These are phyloP conservation scores for Parmelia sp. DNA, from an alignment of 495 filamentous ascomycete genomes.

Conservation along the genomic window DNA sequence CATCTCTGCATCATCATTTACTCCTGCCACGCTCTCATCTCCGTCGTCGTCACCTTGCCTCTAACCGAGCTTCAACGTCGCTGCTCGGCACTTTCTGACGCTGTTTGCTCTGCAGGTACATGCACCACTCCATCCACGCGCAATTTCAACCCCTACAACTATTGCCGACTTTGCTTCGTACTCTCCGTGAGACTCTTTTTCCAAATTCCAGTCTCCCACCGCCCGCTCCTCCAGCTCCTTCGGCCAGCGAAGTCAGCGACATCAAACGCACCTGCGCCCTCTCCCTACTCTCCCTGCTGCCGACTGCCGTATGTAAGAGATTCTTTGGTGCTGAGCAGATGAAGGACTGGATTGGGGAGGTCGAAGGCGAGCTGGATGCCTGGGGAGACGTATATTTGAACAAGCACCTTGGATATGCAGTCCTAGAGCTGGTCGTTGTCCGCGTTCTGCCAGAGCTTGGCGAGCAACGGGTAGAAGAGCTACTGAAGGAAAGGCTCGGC, in stretches of 20 bases:
- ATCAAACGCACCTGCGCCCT: constrained; percentile 54
- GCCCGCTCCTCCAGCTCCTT: constrained; percentile 31
- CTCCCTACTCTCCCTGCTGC: constrained; percentile 44
- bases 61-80: neutral
- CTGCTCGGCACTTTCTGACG: constrained; percentile 19
- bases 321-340: constrained; percentile 35
- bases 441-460: constrained; percentile 78
- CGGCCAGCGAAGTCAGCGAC: constrained; percentile 38
- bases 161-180: constrained; percentile 67
- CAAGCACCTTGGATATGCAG: constrained; percentile 74
- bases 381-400: constrained; percentile 82
- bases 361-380: constrained; percentile 59
- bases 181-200: constrained; percentile 66
- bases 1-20: constrained; percentile 3
- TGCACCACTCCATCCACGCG: constrained; percentile 62
- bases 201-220: constrained; percentile 62
- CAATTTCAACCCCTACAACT: constrained; percentile 59
- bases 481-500: constrained; percentile 65
- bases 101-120: constrained; percentile 49
- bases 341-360: constrained; percentile 37
- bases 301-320: constrained; percentile 35
- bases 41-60: neutral
- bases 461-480: constrained; percentile 61
- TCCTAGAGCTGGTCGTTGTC: constrained; percentile 71
- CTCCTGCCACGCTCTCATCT: neutral